These are phyloP conservation scores for Calocera cornea DNA, from an alignment of 768 basidiomycete genomes.

Conservation along the genomic window DNA sequence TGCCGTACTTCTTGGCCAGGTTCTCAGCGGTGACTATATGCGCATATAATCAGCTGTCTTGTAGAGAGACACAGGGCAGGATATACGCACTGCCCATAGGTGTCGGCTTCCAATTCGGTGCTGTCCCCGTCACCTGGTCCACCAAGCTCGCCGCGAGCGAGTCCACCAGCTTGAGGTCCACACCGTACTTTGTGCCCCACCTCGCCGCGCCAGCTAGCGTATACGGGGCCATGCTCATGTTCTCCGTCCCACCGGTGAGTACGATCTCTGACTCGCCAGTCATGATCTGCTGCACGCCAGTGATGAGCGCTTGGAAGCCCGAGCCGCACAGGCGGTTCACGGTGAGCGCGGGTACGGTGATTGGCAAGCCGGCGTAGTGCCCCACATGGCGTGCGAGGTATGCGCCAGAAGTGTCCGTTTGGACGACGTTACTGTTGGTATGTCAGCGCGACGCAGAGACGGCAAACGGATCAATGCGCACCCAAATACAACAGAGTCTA, in stretches of 20 bases:
- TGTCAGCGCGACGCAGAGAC: not conserved
- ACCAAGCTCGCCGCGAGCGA: slow-evolving; percentile 26
- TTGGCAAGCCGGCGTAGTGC: slow-evolving; percentile 24
- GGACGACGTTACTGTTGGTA: slow-evolving; percentile 22
- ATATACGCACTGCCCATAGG: slow-evolving; percentile 24
- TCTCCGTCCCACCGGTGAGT: slow-evolving; percentile 22
- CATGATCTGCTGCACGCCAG: slow-evolving; percentile 27
- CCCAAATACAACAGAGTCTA: slow-evolving; percentile 31
- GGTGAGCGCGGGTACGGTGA: slow-evolving; percentile 26
- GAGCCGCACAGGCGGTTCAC: slow-evolving; percentile 29
- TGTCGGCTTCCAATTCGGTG: slow-evolving; percentile 16
- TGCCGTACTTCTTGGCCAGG: slow-evolving; percentile 28
- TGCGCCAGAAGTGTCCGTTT: slow-evolving; percentile 27
- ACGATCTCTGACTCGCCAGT: slow-evolving; percentile 27
- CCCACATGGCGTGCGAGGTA: slow-evolving; percentile 30
- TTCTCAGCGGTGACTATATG: slow-evolving; percentile 28
- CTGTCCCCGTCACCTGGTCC: slow-evolving; percentile 25
- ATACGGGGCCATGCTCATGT: slow-evolving; percentile 20
- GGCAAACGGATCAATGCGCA: slow-evolving; percentile 13
- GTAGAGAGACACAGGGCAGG: no score
- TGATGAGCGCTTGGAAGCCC: slow-evolving; percentile 28
- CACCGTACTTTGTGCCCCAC: slow-evolving; percentile 28
- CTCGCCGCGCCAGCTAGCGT: slow-evolving; percentile 24
- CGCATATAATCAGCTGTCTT: not conserved
- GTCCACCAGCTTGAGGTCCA: slow-evolving; percentile 29